phyloP scores from a whole-genome alignment of 371 early-diverging fungal genomes.

The Mucor ambiguus region DNA sequence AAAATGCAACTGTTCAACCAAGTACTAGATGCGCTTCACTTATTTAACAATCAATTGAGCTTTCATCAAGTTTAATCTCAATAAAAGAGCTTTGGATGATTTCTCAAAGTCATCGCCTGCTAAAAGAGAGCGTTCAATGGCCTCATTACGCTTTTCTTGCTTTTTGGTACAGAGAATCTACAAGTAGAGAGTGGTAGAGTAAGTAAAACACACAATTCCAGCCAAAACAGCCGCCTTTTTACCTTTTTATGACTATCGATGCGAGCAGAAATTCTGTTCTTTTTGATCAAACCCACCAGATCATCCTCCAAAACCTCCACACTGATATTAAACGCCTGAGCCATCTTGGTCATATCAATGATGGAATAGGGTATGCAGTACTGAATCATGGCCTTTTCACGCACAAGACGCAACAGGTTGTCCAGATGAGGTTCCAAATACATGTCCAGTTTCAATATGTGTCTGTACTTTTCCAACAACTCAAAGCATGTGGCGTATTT shows the following conservation, averaged over 20 bases:
- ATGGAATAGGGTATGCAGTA: conserved; percentile 81
- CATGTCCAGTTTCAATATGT: conserved; percentile 71
- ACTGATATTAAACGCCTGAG: conserved; percentile 64
- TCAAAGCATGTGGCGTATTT: conserved; percentile 75
- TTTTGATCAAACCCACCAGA: conserved; percentile 68
- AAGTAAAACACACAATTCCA: neutral
- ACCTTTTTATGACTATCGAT: conserved; percentile 90
- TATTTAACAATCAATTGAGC: conserved; percentile 44
- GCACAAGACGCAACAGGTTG: conserved; percentile 65
- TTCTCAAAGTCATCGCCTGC: conserved; percentile 67
- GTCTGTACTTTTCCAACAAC: conserved; percentile 68
- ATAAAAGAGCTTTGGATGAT: conserved; percentile 58
- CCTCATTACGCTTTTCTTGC: conserved; percentile 63
- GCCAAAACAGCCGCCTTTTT: neutral
- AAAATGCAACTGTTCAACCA: neutral
- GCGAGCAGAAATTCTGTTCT: conserved; percentile 66
- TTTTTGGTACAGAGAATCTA: conserved; percentile 60
- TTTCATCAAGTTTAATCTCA: conserved; percentile 61
- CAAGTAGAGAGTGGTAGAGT: neutral
- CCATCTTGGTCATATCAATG: conserved; percentile 83
- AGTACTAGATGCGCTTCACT: neutral
- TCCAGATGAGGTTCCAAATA: conserved; percentile 74
- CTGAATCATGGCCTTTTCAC: conserved; percentile 79
- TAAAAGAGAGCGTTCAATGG: conserved; percentile 62
- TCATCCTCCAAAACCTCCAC: conserved; percentile 70